phyloP scores from a whole-genome alignment of 108 stramenopile genomes.

The Stephanodiscus triporus region DNA sequence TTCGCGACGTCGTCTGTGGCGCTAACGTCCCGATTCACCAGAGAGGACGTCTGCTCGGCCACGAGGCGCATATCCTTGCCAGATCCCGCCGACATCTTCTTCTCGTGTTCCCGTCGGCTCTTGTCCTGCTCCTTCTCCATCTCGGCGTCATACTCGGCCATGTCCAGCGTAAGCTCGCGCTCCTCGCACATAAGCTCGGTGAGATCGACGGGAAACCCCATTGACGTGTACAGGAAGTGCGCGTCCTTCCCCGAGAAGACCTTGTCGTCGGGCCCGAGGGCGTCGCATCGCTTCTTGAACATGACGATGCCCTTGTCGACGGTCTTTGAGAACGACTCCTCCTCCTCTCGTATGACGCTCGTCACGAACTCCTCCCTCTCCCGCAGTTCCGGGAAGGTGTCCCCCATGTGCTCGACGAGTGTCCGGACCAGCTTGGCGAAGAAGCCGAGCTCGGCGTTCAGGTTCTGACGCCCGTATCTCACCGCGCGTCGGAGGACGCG shows the following conservation, averaged over 20 bases:
- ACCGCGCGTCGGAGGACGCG: conserved; percentile 96
- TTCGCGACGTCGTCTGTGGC: conserved; percentile 89
- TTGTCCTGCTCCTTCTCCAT: conserved; percentile 91
- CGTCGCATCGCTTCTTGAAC: conserved; percentile 89
- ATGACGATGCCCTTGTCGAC: conserved; percentile 94
- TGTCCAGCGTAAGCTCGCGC: conserved; percentile 90
- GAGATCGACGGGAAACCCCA: conserved; percentile 99
- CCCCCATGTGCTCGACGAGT: conserved; percentile 88
- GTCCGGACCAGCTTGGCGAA: conserved; percentile 91
- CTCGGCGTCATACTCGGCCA: conserved; percentile 86
- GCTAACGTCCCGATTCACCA: conserved; percentile 72
- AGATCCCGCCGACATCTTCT: conserved; percentile 85
- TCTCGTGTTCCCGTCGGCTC: conserved; percentile 71
- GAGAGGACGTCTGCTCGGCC: conserved; percentile 95
- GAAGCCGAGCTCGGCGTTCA: conserved; percentile 94
- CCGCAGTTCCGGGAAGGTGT: conserved; percentile 91
- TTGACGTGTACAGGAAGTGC: conserved; percentile 93
- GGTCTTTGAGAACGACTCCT: conserved; percentile 94
- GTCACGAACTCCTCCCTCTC: conserved; percentile 82
- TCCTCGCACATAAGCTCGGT: conserved; percentile 99
- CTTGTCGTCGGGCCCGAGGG: conserved; percentile 55
- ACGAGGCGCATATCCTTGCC: conserved; percentile 96
- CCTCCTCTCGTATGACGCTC: conserved; percentile 92
- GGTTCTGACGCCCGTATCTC: conserved; percentile 93
- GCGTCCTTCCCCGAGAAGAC: conserved; percentile 93